These are phyloP conservation scores for Westerdykella aurantiaca DNA, from an alignment of 2,329 filamentous ascomycete genomes.

Conservation along the genomic window DNA sequence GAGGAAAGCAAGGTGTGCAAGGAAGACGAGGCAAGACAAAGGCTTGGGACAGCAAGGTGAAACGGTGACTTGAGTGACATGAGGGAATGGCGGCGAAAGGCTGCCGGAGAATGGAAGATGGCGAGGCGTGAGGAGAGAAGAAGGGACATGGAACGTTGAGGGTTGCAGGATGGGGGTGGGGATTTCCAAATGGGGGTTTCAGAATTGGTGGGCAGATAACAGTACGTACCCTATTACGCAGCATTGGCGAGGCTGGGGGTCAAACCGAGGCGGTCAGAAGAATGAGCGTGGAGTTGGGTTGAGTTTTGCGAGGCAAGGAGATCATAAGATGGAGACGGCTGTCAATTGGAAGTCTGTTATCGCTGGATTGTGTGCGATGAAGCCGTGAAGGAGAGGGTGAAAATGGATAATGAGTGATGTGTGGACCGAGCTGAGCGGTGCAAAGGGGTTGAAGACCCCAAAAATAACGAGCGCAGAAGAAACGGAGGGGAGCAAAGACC, in stretches of 20 bases:
- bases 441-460: neutral
- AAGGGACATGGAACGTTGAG: constrained; percentile 25
- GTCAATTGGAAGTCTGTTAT: neutral
- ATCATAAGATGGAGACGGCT: neutral
- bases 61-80: constrained; percentile 2
- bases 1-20: constrained; percentile 17
- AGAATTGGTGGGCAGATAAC: constrained; percentile 20
- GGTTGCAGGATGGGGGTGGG: constrained; percentile 25
- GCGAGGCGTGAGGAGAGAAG: constrained; percentile 3
- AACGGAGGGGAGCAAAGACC: no score
- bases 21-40: constrained; percentile 12
- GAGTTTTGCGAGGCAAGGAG: neutral
- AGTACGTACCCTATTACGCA: constrained; percentile 29
- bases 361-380: neutral
- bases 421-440: neutral
- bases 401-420: no score
- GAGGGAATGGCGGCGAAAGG: constrained; percentile 10
- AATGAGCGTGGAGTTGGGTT: constrained; percentile 4
- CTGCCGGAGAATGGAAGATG: constrained; percentile 3
- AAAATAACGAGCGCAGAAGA: neutral
- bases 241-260: constrained; percentile 39
- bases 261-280: constrained; percentile 22
- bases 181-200: constrained; percentile 31
- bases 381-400: neutral
- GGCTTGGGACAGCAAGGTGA: constrained; percentile 7